Evolutionary conservation across 371 early-diverging fungal species (phyloP), one percentile per base, ranked within the genome.

Genomic region (Saksenaea oblongispora): DNA sequence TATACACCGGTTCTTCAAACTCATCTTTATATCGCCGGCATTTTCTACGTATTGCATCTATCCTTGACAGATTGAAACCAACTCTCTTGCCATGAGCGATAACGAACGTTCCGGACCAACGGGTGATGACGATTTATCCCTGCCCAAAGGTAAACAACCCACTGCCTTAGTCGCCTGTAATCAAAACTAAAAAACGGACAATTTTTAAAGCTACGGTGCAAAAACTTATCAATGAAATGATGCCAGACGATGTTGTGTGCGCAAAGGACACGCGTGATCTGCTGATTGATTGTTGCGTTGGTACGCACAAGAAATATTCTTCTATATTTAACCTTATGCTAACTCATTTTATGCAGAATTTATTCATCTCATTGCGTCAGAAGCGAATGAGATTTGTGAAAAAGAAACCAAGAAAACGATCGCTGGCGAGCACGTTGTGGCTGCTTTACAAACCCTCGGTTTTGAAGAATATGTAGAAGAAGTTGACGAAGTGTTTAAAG

Each of bases 381-480:
- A 96, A 66, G 95, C 99, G 13, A 99, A 99, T 78, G 96, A 96
- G 53, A 89, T 93, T 26, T 99, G 99, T 76, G 99, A 99, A 73
- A 95, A 95, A 69, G 97, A 97, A 62, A 86, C 91, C 17, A 98
- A 96, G 74, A 99, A 99, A 82, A 99, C 99, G 3, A 99, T 99
- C 63, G 93, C 94, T 0, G 95, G 95, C 27, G 98, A 99, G 66
- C 99, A 99, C 76, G 93, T 99, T 5, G 83, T 97, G 35, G 69
- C 89, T 5, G 96, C 99, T 5, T 79, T 99, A 41, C 87, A 92
- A 75, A 91, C 88, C 11, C 86, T 97, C 22, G 99, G 98, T 0
- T 99, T 97, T 79, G 97, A 93, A 36, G 91, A 90, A 26, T 99
- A 95, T 73, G 83, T 97, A 4, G 80, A 84, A 36, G 94, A 96